Base-by-base conservation (phyloP, 2,329 filamentous ascomycete species). In the Pseudocercospora musae region DNA sequence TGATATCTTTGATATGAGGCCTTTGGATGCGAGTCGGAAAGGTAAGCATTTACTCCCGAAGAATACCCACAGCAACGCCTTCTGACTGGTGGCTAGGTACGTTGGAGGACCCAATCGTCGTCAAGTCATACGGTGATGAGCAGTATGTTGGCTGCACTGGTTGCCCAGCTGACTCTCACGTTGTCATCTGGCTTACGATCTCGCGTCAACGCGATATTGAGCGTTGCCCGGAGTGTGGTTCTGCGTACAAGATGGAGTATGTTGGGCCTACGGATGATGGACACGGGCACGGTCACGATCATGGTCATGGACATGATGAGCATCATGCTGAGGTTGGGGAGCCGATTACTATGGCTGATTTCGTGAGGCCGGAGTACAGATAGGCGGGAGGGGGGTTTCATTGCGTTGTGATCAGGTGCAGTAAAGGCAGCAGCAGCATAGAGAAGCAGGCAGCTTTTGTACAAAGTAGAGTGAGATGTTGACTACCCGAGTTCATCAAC, bases 1-100 rank as follows among this genome's bases (percentile, higher is more conserved):
- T 74, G 95, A 99, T 77, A 84, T 98, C 78, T 99, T 99, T 83
- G 93, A 99, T 82, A 96, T 98, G 95, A 89, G 87, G 80, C 95
- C 95, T 68, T 87, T 99, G 73, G 95, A 98, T 78, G 85, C 94
- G 68, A 95, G 90, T 78, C 89, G 95, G 76, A 86, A 86, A 80
- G 94, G 94, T 91, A 84, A 69, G 82, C 42, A 62, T 8, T 23
- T 11, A 8, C 15, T 11, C n/a, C 8, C 42, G 20, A 20, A 21
- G 21, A n/a, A 52, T 40, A 42, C 29, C 33, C 48, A 46, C 42
- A 31, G 54, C 40, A 29, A n/a, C 27, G 18, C 29, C 46, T 52
- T 11, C 48, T 31, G 7, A 11, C 55, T 27, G 58, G 63, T 59
- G 63, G n/a, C n/a, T 69, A 94, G 91, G 91, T 77, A 98, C 95